Percentiles rank a stretch among this genome's conserved stretches.
phyloP scores from a whole-genome alignment of 495 filamentous ascomycete species.

The Aspergillus olivimuriae region DNA sequence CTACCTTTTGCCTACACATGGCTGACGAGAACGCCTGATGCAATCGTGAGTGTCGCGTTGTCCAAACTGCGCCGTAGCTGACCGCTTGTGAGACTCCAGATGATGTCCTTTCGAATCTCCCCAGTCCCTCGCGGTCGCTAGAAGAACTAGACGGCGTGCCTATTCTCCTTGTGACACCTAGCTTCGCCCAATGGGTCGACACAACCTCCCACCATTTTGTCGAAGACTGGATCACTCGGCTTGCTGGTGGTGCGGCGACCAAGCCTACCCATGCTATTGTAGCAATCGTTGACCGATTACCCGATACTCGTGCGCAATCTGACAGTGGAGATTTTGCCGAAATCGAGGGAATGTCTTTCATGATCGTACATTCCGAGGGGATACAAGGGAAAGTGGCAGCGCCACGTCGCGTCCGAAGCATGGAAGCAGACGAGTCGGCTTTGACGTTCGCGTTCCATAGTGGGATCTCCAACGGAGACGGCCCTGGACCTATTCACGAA shows the following conservation, averaged over 20 bases:
- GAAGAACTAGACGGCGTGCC: constrained; percentile 14
- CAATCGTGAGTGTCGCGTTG: constrained; percentile 21
- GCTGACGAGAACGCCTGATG: constrained; percentile 32
- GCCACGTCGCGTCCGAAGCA: constrained; percentile 26
- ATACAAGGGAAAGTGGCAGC: constrained; percentile 28
- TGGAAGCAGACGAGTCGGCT: constrained; percentile 26
- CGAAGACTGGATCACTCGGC: constrained; percentile 21
- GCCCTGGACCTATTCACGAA: constrained; percentile 15
- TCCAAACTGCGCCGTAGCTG: constrained; percentile 2
- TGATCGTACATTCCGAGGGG: constrained; percentile 19
- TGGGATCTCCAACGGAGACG: not conserved
- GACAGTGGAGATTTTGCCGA: constrained; percentile 6
- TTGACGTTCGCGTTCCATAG: constrained; percentile 24
- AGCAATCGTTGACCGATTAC: constrained; percentile 35
- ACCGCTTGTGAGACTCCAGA: constrained; percentile 21
- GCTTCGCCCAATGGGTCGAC: constrained; percentile 38
- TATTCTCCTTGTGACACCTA: constrained; percentile 33
- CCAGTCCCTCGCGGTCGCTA: constrained; percentile 10
- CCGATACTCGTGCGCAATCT: constrained; percentile 10
- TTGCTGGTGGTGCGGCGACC: constrained; percentile 11
- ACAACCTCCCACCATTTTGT: constrained; percentile 26
- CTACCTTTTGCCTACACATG: constrained; percentile 30
- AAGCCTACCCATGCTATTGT: constrained; percentile 22
- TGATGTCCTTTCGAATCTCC: constrained; percentile 28
- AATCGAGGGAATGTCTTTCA: constrained; percentile 30